phyloP scores from a whole-genome alignment of 345 rosid genomes.

The Brassica carinata region DNA sequence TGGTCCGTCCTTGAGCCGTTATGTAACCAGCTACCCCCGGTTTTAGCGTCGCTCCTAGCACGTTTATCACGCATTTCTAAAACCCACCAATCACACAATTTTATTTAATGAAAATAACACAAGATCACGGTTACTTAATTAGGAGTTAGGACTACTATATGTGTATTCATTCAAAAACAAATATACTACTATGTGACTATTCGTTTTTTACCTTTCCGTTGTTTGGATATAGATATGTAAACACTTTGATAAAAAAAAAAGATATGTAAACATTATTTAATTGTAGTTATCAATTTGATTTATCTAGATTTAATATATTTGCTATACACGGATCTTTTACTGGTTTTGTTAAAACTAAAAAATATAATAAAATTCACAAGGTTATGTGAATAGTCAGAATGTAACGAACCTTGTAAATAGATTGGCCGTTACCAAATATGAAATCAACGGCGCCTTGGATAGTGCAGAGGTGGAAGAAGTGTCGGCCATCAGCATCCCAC shows the following conservation, averaged over 20 bases:
- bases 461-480: neutral
- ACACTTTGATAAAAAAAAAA: neutral
- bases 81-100: neutral
- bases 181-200: neutral
- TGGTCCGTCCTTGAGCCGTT: neutral
- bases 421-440: neutral
- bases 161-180: too few species aligned
- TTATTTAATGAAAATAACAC: neutral
- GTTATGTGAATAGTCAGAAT: neutral
- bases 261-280: neutral
- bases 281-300: neutral
- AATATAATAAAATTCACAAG: neutral
- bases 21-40: neutral
- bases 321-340: neutral
- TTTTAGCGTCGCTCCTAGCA: neutral
- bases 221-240: neutral
- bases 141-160: neutral
- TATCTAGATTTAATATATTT: neutral
- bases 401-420: constrained; percentile 1
- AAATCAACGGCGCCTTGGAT: constrained; percentile 1
- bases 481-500: neutral
- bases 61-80: neutral
- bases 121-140: neutral
- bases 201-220: neutral
- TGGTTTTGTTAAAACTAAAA: neutral